Conservation (phyloP, 768 basidiomycete species). For the Termitomyces sp. region DNA sequence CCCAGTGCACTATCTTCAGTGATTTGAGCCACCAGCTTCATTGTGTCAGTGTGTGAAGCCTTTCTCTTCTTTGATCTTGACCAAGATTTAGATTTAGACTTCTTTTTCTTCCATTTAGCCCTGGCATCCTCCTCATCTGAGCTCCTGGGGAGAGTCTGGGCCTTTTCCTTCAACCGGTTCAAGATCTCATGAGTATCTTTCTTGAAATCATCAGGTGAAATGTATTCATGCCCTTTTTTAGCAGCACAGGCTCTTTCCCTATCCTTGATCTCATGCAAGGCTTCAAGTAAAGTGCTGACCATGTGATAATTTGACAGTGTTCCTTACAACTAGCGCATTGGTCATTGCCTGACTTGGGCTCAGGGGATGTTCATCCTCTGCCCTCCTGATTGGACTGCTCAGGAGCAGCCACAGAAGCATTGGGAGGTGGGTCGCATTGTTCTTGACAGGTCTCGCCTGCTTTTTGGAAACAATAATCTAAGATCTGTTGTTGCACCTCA, state of each 20-base stretch:
- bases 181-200: neutral
- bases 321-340: too few relatives aligned
- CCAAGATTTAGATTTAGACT: neutral
- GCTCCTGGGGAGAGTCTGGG: accelerated
- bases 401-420: too few relatives aligned
- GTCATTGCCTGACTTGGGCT: too few relatives aligned
- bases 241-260: neutral
- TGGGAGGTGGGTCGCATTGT: too few relatives aligned
- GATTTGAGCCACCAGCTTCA: neutral
- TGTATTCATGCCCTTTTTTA: neutral
- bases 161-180: accelerated
- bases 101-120: too few relatives aligned
- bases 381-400: too few relatives aligned
- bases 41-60: neutral
- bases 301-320: too few relatives aligned
- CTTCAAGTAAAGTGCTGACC: too few relatives aligned
- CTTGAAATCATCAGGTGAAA: accelerated
- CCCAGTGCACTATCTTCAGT: neutral
- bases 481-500: too few relatives aligned
- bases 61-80: neutral
- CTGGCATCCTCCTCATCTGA: neutral
- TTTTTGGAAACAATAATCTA: too few relatives aligned
- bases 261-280: neutral
- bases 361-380: too few relatives aligned
- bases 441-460: too few relatives aligned